phyloP scores from a whole-genome alignment of 1,284 basidiomycete genomes.

The Leccinum fallax region DNA sequence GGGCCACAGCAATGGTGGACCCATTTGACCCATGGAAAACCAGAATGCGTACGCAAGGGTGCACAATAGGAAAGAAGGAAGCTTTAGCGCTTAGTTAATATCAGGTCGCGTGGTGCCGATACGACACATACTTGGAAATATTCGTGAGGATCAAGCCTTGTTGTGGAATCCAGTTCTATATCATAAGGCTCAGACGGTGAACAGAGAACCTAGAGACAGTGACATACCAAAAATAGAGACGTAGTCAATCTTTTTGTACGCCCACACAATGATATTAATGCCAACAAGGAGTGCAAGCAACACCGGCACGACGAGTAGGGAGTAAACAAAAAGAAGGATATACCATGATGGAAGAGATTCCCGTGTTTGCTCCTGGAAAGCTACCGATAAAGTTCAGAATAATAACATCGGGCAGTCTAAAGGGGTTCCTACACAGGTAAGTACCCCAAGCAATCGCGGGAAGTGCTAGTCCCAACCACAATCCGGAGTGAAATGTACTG shows the following conservation, averaged over 20 bases:
- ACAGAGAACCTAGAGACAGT: background rate
- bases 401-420: background rate
- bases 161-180: constrained; percentile 75
- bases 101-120: background rate
- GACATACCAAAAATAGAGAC: constrained; percentile 86
- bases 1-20: constrained; percentile 69
- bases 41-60: constrained; percentile 83
- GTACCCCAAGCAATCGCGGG: constrained; percentile 75
- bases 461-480: constrained; percentile 76
- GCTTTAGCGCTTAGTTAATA: constrained; percentile 43
- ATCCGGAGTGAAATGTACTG: constrained; percentile 75
- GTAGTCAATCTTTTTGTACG: constrained; percentile 80
- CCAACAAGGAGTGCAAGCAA: constrained; percentile 82
- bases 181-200: background rate
- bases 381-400: constrained; percentile 38
- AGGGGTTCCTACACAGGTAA: constrained; percentile 56
- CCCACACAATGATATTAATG: constrained; percentile 82
- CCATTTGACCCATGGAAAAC: constrained; percentile 76
- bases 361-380: constrained; percentile 61
- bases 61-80: constrained; percentile 77
- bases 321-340: constrained; percentile 80
- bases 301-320: constrained; percentile 72
- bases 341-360: constrained; percentile 69
- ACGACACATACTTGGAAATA: constrained; percentile 72
- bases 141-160: constrained; percentile 77